These are phyloP conservation scores for Tylopilus plumbeoviolaceoides DNA, from an alignment of 768 basidiomycete genomes.

Conservation along the genomic window DNA sequence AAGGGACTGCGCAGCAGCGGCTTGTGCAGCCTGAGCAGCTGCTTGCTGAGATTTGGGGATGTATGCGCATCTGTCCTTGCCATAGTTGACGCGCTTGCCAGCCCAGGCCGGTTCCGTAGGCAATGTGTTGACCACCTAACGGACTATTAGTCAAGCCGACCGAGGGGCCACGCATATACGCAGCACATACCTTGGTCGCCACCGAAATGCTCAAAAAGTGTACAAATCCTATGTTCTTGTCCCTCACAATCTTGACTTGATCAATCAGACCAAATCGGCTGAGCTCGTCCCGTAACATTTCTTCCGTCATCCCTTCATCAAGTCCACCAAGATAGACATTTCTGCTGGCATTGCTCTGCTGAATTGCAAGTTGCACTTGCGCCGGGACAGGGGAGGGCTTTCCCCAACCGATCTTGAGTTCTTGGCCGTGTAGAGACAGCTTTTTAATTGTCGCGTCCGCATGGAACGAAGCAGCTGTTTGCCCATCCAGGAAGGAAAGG, in stretches of 20 bases:
- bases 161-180: background rate
- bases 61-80: constrained; percentile 98
- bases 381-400: constrained; percentile 88
- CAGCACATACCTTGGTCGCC: constrained; percentile 78
- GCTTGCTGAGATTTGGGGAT: constrained; percentile 94
- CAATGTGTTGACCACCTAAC: constrained; percentile 86
- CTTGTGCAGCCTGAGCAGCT: constrained; percentile 81
- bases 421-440: constrained; percentile 87
- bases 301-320: constrained; percentile 87
- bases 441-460: constrained; percentile 97
- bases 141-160: constrained; percentile 1
- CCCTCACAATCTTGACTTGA: constrained; percentile 98
- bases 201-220: constrained; percentile 95
- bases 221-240: constrained; percentile 99
- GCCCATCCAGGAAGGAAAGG: constrained; percentile 93
- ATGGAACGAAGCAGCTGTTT: constrained; percentile 93
- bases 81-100: constrained; percentile 95
- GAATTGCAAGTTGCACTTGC: constrained; percentile 82
- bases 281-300: constrained; percentile 86
- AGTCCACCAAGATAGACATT: constrained; percentile 97
- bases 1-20: constrained; percentile 74
- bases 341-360: constrained; percentile 87
- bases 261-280: constrained; percentile 94
- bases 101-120: constrained; percentile 92
- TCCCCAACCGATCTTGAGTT: constrained; percentile 98